Evolutionary conservation across 805 yeast species (phyloP), one percentile per base, ranked within the genome.

Genomic region (Lipomyces yamadae): DNA sequence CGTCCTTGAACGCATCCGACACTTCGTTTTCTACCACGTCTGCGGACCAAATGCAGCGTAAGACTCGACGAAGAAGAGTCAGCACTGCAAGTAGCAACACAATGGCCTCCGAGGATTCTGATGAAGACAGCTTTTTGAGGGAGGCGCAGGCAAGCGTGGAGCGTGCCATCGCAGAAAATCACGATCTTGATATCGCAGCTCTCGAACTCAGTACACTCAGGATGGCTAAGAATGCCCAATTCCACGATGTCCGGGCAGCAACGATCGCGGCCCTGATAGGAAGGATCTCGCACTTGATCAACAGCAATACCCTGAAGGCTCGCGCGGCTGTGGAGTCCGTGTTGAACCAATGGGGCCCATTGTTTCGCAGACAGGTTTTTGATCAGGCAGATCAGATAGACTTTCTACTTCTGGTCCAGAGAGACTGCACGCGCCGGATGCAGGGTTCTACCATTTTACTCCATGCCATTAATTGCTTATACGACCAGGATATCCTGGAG

Each of bases 221-320:
- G 79, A 94, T 95, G 99, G 91, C 97, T 74, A 90, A 93, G 95
- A 92, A 95, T 76, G 99, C 92, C 18, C 85, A 95, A 0, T 94
- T 95, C 78, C 96, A 91, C 74, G 97, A 93, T 75, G 98, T 95
- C 13, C 85, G 98, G 76, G 78, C 81, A 37, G 96, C 97, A 4
- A 91, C 97, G 0, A 81, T 87, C 45, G 82, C 82, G 50, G 95
- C 98, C 0, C 81, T 95, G 74, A 73, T 92, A 56, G 81, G 81
- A 55, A 84, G 95, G 74, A 85, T 91, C 11, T 82, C 86, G 61
- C 91, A 91, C 72, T 88, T 90, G 73, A 85, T 92, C 50, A 83
- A 86, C 53, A 90, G 97, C 0, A 90, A 85, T 67, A 90, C 97
- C 0, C 80, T 91, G 71, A 88, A 86, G 52, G 86, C 88, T 52